Evolutionary conservation across 495 filamentous ascomycete genomes (phyloP).

Genomic region (Entonaema liquescens): DNA sequence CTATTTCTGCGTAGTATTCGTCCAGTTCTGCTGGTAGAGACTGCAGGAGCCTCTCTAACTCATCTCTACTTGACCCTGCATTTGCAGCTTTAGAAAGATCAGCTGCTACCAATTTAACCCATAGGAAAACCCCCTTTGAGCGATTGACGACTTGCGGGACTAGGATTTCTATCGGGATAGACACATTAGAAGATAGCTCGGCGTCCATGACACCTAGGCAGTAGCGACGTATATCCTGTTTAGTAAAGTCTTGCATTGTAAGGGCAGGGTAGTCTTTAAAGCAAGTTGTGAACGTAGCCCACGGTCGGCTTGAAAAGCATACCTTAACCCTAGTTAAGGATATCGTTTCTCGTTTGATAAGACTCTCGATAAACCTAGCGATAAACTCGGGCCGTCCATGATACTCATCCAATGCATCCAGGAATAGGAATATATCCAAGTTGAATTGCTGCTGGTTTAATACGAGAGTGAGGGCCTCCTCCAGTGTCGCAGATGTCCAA

Average conservation of each 20-base stretch:
- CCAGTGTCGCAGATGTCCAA: not conserved
- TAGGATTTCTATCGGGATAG: not conserved
- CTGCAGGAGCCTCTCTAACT: too few species aligned
- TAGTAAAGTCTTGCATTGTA: not conserved
- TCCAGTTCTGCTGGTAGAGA: too few species aligned
- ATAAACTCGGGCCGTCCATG: not conserved
- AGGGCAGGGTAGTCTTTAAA: not conserved
- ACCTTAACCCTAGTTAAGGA: not conserved
- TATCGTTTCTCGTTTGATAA: not conserved
- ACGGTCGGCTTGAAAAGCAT: conserved; percentile 2
- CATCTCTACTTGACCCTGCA: too few species aligned
- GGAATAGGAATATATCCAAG: not conserved
- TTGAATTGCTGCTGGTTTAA: not conserved
- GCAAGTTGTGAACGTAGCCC: not conserved
- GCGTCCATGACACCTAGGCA: not conserved
- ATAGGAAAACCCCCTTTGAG: conserved; percentile 1
- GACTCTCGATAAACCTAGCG: not conserved
- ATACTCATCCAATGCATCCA: conserved; percentile 8
- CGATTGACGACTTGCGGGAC: conserved; percentile 2
- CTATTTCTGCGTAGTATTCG: not conserved
- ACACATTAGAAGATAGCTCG: not conserved
- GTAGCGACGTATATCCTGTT: conserved; percentile 5
- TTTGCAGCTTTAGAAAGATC: conserved; percentile 2
- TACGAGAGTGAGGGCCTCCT: not conserved
- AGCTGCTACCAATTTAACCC: conserved; percentile 1